Evolutionary conservation across 768 basidiomycete species (phyloP).

Genomic region (Russula compacta): DNA sequence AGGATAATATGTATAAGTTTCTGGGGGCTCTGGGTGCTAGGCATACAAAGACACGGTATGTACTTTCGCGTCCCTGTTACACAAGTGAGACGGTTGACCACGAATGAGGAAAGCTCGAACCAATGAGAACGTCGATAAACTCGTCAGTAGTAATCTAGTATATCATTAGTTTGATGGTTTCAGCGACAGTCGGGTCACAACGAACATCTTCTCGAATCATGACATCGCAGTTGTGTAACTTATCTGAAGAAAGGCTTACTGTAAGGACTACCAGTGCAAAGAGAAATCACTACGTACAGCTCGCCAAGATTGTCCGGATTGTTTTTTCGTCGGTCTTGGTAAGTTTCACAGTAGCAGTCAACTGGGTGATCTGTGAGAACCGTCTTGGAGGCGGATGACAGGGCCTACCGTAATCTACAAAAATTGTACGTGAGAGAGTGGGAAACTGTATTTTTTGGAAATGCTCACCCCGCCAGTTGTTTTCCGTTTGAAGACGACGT

Average conservation of each 20-base stretch:
- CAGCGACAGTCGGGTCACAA: constrained; percentile 21
- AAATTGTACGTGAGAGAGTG: constrained; percentile 1
- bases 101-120: constrained; percentile 29
- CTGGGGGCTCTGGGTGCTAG: constrained; percentile 2
- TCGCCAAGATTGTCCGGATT: constrained; percentile 83
- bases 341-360: constrained; percentile 88
- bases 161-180: constrained; percentile 4
- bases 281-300: constrained; percentile 42
- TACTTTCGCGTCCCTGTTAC: constrained; percentile 82
- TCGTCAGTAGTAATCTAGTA: constrained; percentile 86
- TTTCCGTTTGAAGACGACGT: constrained; percentile 91
- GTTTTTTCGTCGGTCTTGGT: constrained; percentile 95
- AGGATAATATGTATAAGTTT: constrained; percentile 1
- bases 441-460: constrained; percentile 4
- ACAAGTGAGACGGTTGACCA: constrained; percentile 1
- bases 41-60: constrained; percentile 80
- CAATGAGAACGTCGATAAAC: constrained; percentile 97
- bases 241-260: constrained; percentile 40
- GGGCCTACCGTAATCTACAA: constrained; percentile 58
- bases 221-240: constrained; percentile 89
- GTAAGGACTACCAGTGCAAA: background rate
- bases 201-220: constrained; percentile 96
- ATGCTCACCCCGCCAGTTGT: constrained; percentile 79
- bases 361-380: constrained; percentile 29
- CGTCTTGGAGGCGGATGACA: background rate